Percentiles rank a stretch among this genome's conserved stretches.
Conservation (phyloP, 805 yeast genomes). For the Yamadazyma akitaensis region DNA sequence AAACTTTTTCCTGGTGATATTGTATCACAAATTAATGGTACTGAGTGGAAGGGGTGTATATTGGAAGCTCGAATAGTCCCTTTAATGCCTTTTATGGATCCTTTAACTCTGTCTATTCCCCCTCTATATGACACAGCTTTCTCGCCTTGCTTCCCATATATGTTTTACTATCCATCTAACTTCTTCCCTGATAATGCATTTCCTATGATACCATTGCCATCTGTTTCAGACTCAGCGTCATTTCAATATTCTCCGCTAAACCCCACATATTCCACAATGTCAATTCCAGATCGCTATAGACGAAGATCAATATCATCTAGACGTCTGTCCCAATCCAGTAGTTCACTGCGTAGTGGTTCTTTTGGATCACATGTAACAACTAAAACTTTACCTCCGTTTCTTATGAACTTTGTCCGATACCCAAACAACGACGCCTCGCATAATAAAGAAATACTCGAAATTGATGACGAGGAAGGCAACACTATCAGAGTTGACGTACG, state of each 20-base stretch:
- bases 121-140: background rate
- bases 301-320: background rate
- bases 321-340: slow-evolving; percentile 1
- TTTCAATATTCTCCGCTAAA: background rate
- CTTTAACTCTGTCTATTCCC: background rate
- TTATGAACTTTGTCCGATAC: slow-evolving; percentile 21
- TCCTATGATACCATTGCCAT: background rate
- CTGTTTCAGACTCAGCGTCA: background rate
- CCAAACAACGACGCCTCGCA: slow-evolving; percentile 2
- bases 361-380: slow-evolving; percentile 1
- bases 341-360: background rate
- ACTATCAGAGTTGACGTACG: slow-evolving; percentile 38
- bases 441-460: slow-evolving; percentile 13
- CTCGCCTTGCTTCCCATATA: background rate
- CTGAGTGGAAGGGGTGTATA: slow-evolving; percentile 17
- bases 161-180: background rate
- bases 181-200: background rate
- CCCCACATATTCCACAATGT: background rate
- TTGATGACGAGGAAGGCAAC: slow-evolving; percentile 23
- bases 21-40: slow-evolving; percentile 2
- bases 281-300: background rate
- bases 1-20: background rate
- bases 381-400: slow-evolving; percentile 22
- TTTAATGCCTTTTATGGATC: background rate
- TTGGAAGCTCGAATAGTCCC: slow-evolving; percentile 14